A percentile compares a stretch with the other conserved stretches of the same genome.
phyloP scores from a whole-genome alignment of 2,329 filamentous ascomycete genomes.

The Bretziella fagacearum region DNA sequence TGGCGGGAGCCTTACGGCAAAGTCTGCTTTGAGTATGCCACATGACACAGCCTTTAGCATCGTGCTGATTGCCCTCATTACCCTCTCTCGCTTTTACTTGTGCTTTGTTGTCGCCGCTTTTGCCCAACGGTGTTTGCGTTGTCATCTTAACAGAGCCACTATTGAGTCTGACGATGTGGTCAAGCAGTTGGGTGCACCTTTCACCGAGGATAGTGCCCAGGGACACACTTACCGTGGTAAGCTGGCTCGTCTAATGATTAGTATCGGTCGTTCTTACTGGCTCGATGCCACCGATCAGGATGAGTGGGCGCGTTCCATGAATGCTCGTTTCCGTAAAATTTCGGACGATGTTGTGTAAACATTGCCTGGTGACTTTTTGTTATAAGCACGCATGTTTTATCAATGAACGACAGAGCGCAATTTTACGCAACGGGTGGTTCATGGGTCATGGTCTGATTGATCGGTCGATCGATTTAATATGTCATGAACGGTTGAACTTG shows the following conservation, averaged over 20 bases:
- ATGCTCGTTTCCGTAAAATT: constrained; percentile 15
- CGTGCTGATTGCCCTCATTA: constrained; percentile 55
- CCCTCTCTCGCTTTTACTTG: constrained; percentile 65
- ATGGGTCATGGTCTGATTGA: too few relatives aligned
- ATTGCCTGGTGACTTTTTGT: neutral
- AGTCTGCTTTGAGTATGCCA: constrained; percentile 19
- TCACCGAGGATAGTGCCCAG: constrained; percentile 50
- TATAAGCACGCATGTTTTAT: neutral
- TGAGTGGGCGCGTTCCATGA: constrained; percentile 43
- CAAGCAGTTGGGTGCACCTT: constrained; percentile 34
- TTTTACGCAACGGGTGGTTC: too few relatives aligned
- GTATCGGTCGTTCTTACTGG: constrained; percentile 63
- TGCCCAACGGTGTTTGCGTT: constrained; percentile 58
- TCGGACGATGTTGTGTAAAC: constrained; percentile 13
- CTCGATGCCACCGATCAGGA: constrained; percentile 49
- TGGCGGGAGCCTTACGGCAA: constrained; percentile 5
- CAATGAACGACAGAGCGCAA: neutral
- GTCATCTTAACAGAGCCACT: constrained; percentile 29
- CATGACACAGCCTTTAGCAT: constrained; percentile 60
- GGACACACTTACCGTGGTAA: constrained; percentile 66
- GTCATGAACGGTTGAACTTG: too few relatives aligned
- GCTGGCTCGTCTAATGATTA: constrained; percentile 63
- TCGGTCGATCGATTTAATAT: too few relatives aligned
- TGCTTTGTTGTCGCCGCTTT: constrained; percentile 69
- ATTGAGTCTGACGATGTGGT: constrained; percentile 11